Base-by-base conservation (phyloP, 176 grass and related monocot genomes). In the Stipa capillata region DNA sequence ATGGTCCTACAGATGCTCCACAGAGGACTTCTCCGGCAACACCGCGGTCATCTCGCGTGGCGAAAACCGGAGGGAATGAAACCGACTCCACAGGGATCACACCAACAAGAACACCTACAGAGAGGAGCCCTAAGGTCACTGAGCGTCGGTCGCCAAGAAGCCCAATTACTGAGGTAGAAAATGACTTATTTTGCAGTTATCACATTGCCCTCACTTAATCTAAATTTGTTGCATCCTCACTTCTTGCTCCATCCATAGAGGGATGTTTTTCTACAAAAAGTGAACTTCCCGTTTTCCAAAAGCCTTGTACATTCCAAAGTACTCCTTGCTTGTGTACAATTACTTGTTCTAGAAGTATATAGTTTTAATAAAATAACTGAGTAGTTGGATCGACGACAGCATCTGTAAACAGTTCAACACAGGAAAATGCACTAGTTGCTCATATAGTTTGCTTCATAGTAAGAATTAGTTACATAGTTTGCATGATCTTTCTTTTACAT, bases 41-140 rank as follows among this genome's bases (percentile, higher is more conserved):
- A 59, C 95, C 95, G 6, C 85, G 90, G 52, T 72, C 89, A 48
- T 81, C 91, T 62, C 89, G 82, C 63, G 74, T 77, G 60, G 86
- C 73, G 7, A 97, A 91, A 85, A 85, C 82, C 10, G 91, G 82
- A 56, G 91, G 89, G 25, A 91, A 90, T 72, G 94, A 94, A 64
- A 83, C 86, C 4, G 89, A 94, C 24, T 85, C 90, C 27, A 27
- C 84, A 31, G 79, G 90, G 77, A 87, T 74, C 61, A 92, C 92
- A 32, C 85, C 85, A 0, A 88, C 85, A 62, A 94, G 85, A 74
- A 88, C 80, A 64, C 84, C 87, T 13, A 83, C 80, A 0, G 90
- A 93, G 11, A 91, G 85, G 82, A 98, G 95, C 40, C 92, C 92
- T 2, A 98, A 98, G 85, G 87, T 94, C 37, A 84, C 20, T 0